Percentiles rank a stretch among this genome's conserved stretches.
These are phyloP conservation scores for Fusarium stilboides DNA, from an alignment of 2,329 filamentous ascomycete species.

Conservation along the genomic window DNA sequence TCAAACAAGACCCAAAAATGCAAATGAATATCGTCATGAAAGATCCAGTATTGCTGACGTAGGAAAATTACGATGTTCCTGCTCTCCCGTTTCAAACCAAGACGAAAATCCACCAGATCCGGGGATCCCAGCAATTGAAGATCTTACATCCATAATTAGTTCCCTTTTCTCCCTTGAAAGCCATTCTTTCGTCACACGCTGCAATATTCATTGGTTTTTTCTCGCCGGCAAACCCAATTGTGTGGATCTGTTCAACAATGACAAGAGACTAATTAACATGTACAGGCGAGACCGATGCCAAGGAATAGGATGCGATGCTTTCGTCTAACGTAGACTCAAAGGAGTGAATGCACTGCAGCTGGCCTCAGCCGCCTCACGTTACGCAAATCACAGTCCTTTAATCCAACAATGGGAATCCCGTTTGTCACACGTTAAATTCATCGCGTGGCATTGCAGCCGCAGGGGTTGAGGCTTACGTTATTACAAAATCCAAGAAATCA, in stretches of 20 bases:
- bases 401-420: constrained; percentile 11
- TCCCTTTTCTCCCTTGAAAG: constrained; percentile 3
- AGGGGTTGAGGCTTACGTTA: constrained; percentile 24
- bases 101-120: constrained; percentile 17
- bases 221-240: constrained; percentile 43
- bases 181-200: constrained; percentile 39
- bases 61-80: constrained; percentile 41
- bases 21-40: constrained; percentile 36
- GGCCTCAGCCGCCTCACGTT: constrained; percentile 25
- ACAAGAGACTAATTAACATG: constrained; percentile 3
- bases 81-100: constrained; percentile 33
- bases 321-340: constrained; percentile 16
- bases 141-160: constrained; percentile 30
- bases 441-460: constrained; percentile 41
- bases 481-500: not conserved
- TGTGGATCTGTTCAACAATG: constrained; percentile 36
- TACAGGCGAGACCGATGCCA: constrained; percentile 41
- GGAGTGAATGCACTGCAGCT: constrained; percentile 7
- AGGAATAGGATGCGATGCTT: constrained; percentile 36
- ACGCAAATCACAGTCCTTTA: constrained; percentile 22
- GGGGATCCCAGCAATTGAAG: constrained; percentile 26
- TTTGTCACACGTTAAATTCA: constrained; percentile 31
- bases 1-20: not conserved
- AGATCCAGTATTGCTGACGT: constrained; percentile 34
- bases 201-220: constrained; percentile 27